Conservation (phyloP, 2,329 filamentous ascomycete species). For the Lecanicillium sp. region DNA sequence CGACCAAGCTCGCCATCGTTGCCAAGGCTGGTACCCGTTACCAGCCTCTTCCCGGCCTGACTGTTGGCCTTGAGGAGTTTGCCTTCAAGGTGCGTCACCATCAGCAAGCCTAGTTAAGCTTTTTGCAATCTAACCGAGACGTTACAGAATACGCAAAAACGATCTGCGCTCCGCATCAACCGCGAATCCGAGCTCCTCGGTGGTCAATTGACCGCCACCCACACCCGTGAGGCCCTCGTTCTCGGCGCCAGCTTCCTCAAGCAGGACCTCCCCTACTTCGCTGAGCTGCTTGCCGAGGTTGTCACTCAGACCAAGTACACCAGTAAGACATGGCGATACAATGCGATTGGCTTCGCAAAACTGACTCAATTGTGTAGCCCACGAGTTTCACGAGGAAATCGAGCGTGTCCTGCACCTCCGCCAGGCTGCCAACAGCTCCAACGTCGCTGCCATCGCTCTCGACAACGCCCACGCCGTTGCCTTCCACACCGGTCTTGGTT, state of each 20-base stretch:
- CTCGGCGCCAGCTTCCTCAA: constrained; percentile 92
- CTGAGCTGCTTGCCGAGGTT: constrained; percentile 91
- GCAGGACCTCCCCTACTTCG: constrained; percentile 94
- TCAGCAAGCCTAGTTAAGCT: constrained; percentile 38
- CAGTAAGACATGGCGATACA: constrained; percentile 42
- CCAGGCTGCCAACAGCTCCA: constrained; percentile 65
- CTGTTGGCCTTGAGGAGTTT: constrained; percentile 87
- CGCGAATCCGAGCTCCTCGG: constrained; percentile 95
- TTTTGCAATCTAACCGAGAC: constrained; percentile 26
- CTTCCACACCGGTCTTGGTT: constrained; percentile 89
- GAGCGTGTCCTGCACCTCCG: constrained; percentile 68
- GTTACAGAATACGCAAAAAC: constrained; percentile 70
- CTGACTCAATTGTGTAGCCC: constrained; percentile 47
- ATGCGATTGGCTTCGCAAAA: constrained; percentile 1
- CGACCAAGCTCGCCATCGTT: constrained; percentile 85
- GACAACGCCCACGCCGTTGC: constrained; percentile 81
- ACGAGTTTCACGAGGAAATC: constrained; percentile 88
- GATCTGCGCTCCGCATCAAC: constrained; percentile 86
- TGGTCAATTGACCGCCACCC: constrained; percentile 78
- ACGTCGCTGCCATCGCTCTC: constrained; percentile 62
- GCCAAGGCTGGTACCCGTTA: constrained; percentile 93
- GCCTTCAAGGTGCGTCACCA: constrained; percentile 74
- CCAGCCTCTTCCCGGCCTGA: constrained; percentile 81
- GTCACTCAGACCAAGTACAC: constrained; percentile 82
- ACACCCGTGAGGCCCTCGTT: constrained; percentile 89